Conservation (phyloP, 2,329 filamentous ascomycete genomes). For the Ceratocystis diversiconidia region DNA sequence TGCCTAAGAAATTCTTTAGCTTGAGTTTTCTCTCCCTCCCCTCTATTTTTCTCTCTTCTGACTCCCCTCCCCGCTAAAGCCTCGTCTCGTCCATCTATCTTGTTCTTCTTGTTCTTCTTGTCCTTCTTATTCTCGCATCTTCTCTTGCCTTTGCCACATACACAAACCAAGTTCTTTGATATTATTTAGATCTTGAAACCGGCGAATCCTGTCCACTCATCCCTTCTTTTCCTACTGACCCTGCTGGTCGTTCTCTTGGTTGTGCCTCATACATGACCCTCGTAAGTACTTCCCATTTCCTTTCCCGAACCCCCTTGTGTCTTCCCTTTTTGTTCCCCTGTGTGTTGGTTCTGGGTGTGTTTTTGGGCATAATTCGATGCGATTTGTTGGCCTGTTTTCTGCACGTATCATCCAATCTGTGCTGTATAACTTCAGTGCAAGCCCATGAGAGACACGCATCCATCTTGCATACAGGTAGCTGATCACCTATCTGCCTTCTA, state of each 20-base stretch:
- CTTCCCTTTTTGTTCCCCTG: neutral
- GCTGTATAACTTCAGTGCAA: neutral
- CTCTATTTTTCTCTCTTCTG: neutral
- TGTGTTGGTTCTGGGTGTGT: neutral
- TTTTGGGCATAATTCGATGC: neutral
- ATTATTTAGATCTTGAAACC: neutral
- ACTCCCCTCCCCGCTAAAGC: neutral
- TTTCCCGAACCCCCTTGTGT: neutral
- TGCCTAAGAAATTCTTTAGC: neutral
- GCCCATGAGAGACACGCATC: slow-evolving; percentile 1
- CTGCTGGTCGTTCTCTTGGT: neutral
- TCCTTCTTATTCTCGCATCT: neutral
- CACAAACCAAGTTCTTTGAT: neutral
- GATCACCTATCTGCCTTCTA: neutral
- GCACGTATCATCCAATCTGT: neutral
- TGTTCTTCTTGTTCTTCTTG: neutral
- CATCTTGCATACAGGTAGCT: neutral
- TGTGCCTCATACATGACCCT: neutral
- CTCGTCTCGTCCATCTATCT: neutral
- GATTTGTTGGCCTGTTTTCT: neutral
- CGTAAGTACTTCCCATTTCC: neutral
- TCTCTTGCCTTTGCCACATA: neutral
- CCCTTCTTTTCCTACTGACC: neutral
- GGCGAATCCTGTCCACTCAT: neutral
- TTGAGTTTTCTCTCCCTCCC: neutral